Conservation (phyloP, 2,329 filamentous ascomycete genomes). For the Aspergillus sp. region DNA sequence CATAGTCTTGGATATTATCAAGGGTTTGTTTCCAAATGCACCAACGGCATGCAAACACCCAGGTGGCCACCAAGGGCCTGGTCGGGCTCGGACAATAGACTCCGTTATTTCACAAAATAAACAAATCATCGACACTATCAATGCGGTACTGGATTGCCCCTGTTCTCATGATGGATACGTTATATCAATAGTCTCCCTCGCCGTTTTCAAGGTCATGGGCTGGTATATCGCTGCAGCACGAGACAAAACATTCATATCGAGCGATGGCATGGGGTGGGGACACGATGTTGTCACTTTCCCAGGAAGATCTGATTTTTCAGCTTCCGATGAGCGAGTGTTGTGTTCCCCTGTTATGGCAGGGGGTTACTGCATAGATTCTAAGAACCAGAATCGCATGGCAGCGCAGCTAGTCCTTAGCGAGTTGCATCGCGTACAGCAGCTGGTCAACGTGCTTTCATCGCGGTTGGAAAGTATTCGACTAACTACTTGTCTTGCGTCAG, state of each 20-base stretch:
- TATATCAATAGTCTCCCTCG: neutral
- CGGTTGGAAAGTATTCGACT: neutral
- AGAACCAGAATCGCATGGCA: slow-evolving; percentile 1
- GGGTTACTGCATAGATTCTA: neutral
- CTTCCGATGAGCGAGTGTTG: neutral
- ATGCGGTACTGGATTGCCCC: neutral
- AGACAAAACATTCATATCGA: neutral
- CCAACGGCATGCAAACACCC: neutral
- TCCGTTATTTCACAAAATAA: slow-evolving; percentile 3
- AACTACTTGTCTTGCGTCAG: neutral
- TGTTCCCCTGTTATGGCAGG: neutral
- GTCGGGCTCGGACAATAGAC: neutral
- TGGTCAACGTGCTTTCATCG: neutral
- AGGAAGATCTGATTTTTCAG: neutral
- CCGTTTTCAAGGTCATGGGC: slow-evolving; percentile 4
- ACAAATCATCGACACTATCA: slow-evolving; percentile 1
- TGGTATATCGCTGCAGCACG: slow-evolving; percentile 8
- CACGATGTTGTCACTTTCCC: neutral
- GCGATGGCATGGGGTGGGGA: neutral
- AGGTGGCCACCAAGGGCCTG: neutral
- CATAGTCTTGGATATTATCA: neutral
- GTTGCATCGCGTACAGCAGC: slow-evolving; percentile 1
- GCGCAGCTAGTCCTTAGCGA: slow-evolving; percentile 7
- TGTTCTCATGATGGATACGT: slow-evolving; percentile 7
- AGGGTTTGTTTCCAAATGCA: neutral